A percentile compares a stretch with the other conserved stretches of the same genome.
Conservation (phyloP, 1,284 basidiomycete species). For the Cutaneotrichosporon cutaneum region DNA sequence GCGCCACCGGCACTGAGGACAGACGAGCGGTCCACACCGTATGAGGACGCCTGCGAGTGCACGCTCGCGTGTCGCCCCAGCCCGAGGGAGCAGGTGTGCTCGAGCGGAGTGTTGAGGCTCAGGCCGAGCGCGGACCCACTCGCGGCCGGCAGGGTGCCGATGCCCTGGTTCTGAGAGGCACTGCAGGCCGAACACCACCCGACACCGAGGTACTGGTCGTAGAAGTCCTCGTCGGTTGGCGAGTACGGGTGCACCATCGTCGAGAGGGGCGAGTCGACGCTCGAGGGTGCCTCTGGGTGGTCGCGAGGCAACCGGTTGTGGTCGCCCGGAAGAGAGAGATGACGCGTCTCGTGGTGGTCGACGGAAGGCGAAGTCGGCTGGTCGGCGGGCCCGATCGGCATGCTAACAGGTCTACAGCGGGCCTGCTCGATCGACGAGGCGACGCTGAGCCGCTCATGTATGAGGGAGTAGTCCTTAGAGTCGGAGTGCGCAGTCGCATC, state of each 20-base stretch:
- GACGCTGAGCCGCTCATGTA: slow-evolving; percentile 9
- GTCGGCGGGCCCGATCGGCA: neutral
- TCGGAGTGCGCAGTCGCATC: neutral
- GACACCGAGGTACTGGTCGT: slow-evolving; percentile 3
- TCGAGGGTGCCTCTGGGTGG: neutral
- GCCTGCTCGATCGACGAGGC: neutral
- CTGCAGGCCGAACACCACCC: slow-evolving; percentile 4
- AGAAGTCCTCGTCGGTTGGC: slow-evolving; percentile 2
- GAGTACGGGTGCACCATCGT: neutral
- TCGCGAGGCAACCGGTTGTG: neutral
- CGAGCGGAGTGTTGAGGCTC: neutral
- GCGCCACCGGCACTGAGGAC: neutral
- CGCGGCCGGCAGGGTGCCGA: neutral
- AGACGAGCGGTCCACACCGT: neutral
- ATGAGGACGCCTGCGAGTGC: neutral
- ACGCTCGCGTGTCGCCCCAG: slow-evolving; percentile 1
- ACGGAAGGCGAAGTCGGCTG: neutral
- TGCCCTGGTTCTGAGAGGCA: neutral
- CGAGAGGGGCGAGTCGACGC: neutral
- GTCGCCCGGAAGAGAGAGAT: neutral
- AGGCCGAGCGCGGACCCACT: slow-evolving; percentile 5
- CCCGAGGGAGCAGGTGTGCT: neutral
- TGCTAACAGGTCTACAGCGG: slow-evolving; percentile 1
- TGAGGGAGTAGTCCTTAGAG: slow-evolving; percentile 2
- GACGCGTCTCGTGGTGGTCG: neutral